Evolutionary conservation across 805 yeast genomes (phyloP), one percentile per base, ranked within the genome.

Genomic region (Ogataea neopini): DNA sequence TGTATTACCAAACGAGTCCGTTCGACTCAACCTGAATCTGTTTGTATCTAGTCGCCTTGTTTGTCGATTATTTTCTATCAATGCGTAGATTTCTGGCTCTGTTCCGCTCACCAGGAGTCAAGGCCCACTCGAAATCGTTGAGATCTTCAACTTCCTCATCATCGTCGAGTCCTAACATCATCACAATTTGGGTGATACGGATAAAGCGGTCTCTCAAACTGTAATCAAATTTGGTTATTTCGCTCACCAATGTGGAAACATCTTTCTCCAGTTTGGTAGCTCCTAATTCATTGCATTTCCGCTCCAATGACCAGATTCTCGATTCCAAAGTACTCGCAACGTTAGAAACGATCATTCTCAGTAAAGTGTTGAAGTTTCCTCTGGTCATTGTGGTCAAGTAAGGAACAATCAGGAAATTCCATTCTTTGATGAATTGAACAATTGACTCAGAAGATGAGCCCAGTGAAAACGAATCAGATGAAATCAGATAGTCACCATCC

Each of bases 211-310:
- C 94, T 50, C 97, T 74, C 56, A 90, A 69, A 29, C 77, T 77
- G 65, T 90, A 92, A 59, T 84, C 75, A 47, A 81, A 80, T 42
- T 81, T 84, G 41, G 96, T 84, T 5, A 88, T 77, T 48, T 84
- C 85, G 38, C 83, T 77, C 43, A 94, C 86, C 28, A 92, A 75
- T 22, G 79, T 73, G 40, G 90, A 80, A 18, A 90, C 69, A 61
- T 91, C 96, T 49, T 87, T 80, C 54, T 94, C 98, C 42, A 94
- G 70, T 53, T 83, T 86, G 15, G 89, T 75, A 0, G 95, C 83
- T 1, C 97, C 98, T 34, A 87, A 67, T 56, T 87, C 95, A 60
- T 88, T 90, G 50, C 89, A 80, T 54, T 79, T 81, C 44, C 80
- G 78, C 40, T 84, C 79, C 39, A 87, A 71, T 3, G 73, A 55